These are phyloP conservation scores for Aspergillus fumigatiaffinis DNA, from an alignment of 2,329 filamentous ascomycete genomes.

Conservation along the genomic window DNA sequence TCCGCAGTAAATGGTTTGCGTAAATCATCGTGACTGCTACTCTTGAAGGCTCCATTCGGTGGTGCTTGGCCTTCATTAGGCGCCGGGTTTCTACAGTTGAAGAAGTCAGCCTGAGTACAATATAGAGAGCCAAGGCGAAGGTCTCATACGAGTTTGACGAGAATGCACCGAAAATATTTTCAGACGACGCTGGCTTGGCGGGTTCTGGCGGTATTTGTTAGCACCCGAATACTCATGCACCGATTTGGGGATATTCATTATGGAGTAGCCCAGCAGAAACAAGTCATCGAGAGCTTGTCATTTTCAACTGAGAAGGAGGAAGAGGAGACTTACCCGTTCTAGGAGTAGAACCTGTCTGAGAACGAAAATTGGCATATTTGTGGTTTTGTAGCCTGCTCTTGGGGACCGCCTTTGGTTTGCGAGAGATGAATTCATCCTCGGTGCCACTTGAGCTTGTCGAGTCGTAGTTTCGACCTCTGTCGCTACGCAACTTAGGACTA, in stretches of 20 bases:
- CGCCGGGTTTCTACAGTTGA: constrained; percentile 5
- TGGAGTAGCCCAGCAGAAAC: neutral
- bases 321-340: constrained; percentile 30
- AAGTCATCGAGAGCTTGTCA: neutral
- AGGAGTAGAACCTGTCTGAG: constrained; percentile 17
- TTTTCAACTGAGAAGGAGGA: neutral
- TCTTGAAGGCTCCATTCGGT: constrained; percentile 24
- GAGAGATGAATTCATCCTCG: constrained; percentile 21
- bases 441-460: constrained; percentile 40
- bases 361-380: constrained; percentile 25
- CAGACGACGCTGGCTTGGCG: constrained; percentile 26
- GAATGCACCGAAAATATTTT: constrained; percentile 9
- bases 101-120: constrained; percentile 2
- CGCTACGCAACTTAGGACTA: constrained; percentile 38
- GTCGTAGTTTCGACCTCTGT: constrained; percentile 29
- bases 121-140: constrained; percentile 7
- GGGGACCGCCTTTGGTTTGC: constrained; percentile 41
- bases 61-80: constrained; percentile 5
- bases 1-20: constrained; percentile 41
- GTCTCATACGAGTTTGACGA: neutral
- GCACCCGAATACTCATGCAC: neutral
- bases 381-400: constrained; percentile 35
- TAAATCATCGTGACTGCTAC: constrained; percentile 30
- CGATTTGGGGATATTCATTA: neutral
- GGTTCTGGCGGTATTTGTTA: constrained; percentile 17